Conservation (phyloP, 768 basidiomycete genomes). For the Leccinum disarticulatum region DNA sequence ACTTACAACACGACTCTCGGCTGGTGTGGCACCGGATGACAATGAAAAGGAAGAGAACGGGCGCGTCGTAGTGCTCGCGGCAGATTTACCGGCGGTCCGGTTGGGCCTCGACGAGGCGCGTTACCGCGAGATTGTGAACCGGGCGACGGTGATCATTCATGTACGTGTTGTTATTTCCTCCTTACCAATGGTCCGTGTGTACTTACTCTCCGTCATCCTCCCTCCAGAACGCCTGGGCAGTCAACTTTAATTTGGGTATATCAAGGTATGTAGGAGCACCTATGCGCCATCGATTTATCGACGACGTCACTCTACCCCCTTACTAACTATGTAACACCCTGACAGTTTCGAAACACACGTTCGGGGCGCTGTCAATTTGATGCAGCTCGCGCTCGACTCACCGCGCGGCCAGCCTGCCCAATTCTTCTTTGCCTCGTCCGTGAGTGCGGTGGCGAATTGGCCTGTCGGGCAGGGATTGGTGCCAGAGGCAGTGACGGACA, state of each 20-base stretch:
- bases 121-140: constrained; percentile 36
- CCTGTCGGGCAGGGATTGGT: constrained; percentile 8
- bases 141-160: constrained; percentile 48
- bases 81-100: constrained; percentile 39
- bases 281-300: background rate
- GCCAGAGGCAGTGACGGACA: constrained; percentile 24
- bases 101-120: constrained; percentile 41
- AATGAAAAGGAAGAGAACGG: background rate
- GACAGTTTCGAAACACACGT: constrained; percentile 45
- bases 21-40: background rate
- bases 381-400: constrained; percentile 47
- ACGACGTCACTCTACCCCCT: background rate
- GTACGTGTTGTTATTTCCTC: constrained; percentile 21
- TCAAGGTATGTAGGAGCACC: constrained; percentile 16
- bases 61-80: constrained; percentile 42
- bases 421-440: constrained; percentile 55
- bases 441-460: constrained; percentile 35
- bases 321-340: background rate
- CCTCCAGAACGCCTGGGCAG: constrained; percentile 52
- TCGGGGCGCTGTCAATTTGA: constrained; percentile 48
- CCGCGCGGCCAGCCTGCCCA: constrained; percentile 31
- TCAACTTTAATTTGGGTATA: constrained; percentile 49
- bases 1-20: background rate
- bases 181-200: background rate
- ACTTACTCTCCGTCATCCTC: background rate